Evolutionary conservation across 1,284 basidiomycete genomes (phyloP), one percentile per base, ranked within the genome.

Genomic region (Xerocomus minutiporus): DNA sequence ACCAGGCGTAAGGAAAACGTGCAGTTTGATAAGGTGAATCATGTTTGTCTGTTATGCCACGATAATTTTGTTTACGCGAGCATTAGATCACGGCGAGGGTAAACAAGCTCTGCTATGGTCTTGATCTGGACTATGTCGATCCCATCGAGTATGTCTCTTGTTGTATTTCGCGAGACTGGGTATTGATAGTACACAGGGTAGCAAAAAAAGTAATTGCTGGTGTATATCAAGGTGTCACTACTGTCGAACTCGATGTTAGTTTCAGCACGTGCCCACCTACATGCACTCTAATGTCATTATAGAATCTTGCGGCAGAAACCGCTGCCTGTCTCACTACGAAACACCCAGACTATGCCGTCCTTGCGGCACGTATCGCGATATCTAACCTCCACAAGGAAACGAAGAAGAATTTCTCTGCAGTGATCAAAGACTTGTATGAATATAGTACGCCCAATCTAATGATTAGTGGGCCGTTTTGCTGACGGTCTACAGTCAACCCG

Each of bases 301-400:
- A 93, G 89, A 96, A 94, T 70, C 84, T 96, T 44, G 92, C 93
- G 1, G 91, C 95, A 5, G 94, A 99, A 76, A 99, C 97, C 3
- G 94, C 97, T 17, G 97, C 97, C 1, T 97, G 91, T 73, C 86
- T 98, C 61, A 98, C 97, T 3, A 97, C 96, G 31, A 91, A 91
- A 62, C 94, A 96, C 69, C 95, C 95, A 11, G 97, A 99, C 71
- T 99, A 99, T 65, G 96, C 97, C 29, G 88, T 99, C 56, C 90
- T 99, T 54, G 97, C 97, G 11, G 97, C 97, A 13, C 92, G 97
- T 60, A 98, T 99, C 53, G 96, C 96, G 56, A 96, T 99, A 67
- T 97, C 93, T 57, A 99, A 99, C 73, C 76, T 99, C 20, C 97
- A 99, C 82, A 99, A 99, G 71, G 96, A 99, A 76, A 99, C 97